Evolutionary conservation across 139 green algal genomes (phyloP).

Genomic region (Coccomyxa sp.): DNA sequence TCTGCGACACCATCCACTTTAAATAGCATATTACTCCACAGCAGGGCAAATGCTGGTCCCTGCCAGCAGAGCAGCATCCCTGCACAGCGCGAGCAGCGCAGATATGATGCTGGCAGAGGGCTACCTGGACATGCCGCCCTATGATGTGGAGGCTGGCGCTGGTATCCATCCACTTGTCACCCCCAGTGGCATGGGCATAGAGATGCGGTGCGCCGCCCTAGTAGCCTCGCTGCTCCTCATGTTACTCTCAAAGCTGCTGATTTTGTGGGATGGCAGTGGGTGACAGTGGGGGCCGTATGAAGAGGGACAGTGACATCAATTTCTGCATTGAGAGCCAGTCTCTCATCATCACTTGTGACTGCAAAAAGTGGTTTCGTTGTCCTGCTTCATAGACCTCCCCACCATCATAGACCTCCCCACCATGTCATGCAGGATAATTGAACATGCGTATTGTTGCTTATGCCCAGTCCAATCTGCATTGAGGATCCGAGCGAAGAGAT

Average conservation of each 20-base stretch:
- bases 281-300: not conserved
- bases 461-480: too few relatives aligned
- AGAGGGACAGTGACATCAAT: not conserved
- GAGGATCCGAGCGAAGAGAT: not conserved
- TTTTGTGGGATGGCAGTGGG: not conserved
- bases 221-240: not conserved
- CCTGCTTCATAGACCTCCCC: too few relatives aligned
- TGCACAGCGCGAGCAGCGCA: not conserved
- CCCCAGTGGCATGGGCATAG: conserved; percentile 19
- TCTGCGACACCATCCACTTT: too few relatives aligned
- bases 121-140: not conserved
- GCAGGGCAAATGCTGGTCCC: not conserved
- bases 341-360: too few relatives aligned
- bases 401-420: too few relatives aligned
- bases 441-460: too few relatives aligned
- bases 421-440: too few relatives aligned
- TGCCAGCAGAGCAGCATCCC: not conserved
- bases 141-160: not conserved
- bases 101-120: conserved; percentile 1
- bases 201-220: conserved; percentile 9
- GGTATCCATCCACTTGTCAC: conserved; percentile 15
- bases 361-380: too few relatives aligned
- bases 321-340: too few relatives aligned
- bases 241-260: not conserved
- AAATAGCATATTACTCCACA: too few relatives aligned